A percentile compares a stretch with the other conserved stretches of the same genome.
Evolutionary conservation across 2,329 filamentous ascomycete species (phyloP).

Genomic region (Fusarium hostae): DNA sequence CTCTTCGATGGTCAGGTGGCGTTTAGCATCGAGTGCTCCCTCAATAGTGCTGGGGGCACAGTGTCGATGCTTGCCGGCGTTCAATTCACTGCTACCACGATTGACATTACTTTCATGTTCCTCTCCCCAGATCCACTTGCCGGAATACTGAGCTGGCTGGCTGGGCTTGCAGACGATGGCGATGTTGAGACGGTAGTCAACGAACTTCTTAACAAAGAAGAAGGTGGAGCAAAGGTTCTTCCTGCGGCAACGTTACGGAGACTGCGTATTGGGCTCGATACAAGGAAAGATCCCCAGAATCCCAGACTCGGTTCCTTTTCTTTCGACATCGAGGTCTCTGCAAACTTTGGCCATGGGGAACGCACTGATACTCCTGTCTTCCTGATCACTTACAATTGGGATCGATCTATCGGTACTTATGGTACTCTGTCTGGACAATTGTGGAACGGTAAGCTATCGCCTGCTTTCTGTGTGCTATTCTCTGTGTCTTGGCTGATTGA

Average conservation of each 20-base stretch:
- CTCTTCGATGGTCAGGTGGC: background rate
- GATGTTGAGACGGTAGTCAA: background rate
- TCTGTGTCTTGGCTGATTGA: background rate
- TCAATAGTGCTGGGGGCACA: background rate
- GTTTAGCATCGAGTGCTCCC: background rate
- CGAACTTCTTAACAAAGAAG: background rate
- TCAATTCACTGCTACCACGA: background rate
- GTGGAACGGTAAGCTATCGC: background rate
- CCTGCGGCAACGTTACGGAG: background rate
- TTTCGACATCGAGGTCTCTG: background rate
- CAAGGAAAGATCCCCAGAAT: background rate
- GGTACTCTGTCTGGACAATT: background rate
- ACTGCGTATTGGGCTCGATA: background rate
- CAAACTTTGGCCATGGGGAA: background rate
- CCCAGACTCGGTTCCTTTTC: background rate
- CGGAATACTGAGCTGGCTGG: background rate
- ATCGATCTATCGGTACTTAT: background rate
- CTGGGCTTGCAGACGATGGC: background rate
- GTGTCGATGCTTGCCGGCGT: background rate
- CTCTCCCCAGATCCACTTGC: background rate
- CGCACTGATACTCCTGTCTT: background rate
- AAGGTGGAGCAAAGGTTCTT: background rate
- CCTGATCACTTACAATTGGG: background rate
- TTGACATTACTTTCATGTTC: slow-evolving; percentile 1
- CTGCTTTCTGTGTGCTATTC: no score